Conservation (phyloP, 371 early-diverging fungal species). For the Mucor mucedo region DNA sequence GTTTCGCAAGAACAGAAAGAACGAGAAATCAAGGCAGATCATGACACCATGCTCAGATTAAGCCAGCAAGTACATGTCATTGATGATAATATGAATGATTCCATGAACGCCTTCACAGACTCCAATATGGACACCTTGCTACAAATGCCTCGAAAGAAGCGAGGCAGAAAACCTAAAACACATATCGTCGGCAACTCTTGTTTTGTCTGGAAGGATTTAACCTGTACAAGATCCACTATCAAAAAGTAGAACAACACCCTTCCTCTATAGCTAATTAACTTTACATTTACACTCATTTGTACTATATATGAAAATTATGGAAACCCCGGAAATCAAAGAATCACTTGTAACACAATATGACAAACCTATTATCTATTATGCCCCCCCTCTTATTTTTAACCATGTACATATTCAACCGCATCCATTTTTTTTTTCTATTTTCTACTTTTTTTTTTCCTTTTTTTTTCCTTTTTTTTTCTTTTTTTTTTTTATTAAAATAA, state of each 20-base stretch:
- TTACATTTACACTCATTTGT: background rate
- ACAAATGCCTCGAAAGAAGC: conserved; percentile 47
- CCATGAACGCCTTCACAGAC: conserved; percentile 47
- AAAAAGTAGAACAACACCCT: background rate
- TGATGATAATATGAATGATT: conserved; percentile 21
- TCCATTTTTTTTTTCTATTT: background rate
- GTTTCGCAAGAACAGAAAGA: conserved; percentile 19
- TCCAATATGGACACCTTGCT: conserved; percentile 48
- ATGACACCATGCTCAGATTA: background rate
- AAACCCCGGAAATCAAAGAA: conserved; percentile 1
- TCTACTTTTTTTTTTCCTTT: no score
- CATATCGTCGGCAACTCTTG: conserved; percentile 53
- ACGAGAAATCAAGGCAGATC: conserved; percentile 11
- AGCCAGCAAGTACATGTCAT: background rate
- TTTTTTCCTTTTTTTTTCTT: background rate
- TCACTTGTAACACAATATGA: conserved; percentile 2
- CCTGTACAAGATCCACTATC: background rate
- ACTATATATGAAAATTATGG: background rate
- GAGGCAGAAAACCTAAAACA: conserved; percentile 54
- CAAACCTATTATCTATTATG: no score
- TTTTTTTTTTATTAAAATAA: background rate
- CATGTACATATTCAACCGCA: background rate
- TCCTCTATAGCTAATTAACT: no score
- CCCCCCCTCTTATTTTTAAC: background rate
- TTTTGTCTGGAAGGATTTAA: conserved; percentile 45